Evolutionary conservation across 192 early-diverging fungal species (phyloP).

Genomic region (Podila epicladia): DNA sequence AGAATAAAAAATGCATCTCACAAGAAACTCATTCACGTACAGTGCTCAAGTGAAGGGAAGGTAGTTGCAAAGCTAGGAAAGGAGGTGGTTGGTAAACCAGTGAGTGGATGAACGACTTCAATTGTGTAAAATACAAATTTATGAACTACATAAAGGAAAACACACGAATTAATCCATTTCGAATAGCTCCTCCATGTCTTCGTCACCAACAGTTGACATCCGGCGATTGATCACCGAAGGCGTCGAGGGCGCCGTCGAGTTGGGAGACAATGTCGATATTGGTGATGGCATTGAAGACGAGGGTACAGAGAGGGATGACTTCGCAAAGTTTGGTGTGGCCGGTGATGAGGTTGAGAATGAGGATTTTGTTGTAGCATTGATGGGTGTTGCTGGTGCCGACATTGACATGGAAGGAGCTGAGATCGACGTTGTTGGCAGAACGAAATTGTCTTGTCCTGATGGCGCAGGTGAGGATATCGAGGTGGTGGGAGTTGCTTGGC

Average conservation of each 20-base stretch:
- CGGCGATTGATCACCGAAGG: background rate
- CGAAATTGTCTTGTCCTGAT: background rate
- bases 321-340: background rate
- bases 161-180: too few relatives aligned
- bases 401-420: background rate
- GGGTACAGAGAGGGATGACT: background rate
- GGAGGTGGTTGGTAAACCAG: too few relatives aligned
- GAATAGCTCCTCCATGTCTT: constrained; percentile 5
- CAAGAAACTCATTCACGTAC: too few relatives aligned
- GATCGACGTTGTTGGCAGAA: background rate
- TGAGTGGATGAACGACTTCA: too few relatives aligned
- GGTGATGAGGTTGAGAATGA: background rate
- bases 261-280: background rate
- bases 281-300: constrained; percentile 1
- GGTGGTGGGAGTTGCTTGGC: constrained; percentile 4
- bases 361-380: background rate
- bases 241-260: background rate
- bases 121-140: too few relatives aligned
- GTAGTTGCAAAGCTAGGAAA: too few relatives aligned
- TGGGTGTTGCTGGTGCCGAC: background rate
- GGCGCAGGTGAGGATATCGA: background rate
- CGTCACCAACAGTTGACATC: constrained; percentile 33
- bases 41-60: too few relatives aligned
- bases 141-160: too few relatives aligned
- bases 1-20: too few relatives aligned